Percentiles rank a stretch among this genome's conserved stretches.
Conservation (phyloP, 495 filamentous ascomycete species). For the Penicillium canescens region DNA sequence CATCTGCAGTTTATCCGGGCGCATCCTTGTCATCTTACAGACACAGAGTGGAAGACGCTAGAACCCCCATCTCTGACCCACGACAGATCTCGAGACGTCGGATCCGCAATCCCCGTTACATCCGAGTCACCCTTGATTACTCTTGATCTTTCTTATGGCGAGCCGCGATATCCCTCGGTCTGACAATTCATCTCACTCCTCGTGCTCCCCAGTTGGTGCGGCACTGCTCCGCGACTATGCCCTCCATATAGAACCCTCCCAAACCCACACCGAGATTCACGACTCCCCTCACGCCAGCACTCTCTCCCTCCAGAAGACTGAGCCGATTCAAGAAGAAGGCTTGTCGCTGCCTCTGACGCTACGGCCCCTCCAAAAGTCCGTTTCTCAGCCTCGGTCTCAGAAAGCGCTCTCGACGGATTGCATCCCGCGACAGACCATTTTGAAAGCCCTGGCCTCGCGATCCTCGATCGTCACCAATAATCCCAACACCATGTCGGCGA, state of each 20-base stretch:
- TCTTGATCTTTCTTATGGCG: conserved; percentile 18
- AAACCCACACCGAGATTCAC: conserved; percentile 35
- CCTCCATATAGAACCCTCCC: conserved; percentile 40
- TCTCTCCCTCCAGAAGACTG: conserved; percentile 20
- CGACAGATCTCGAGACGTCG: conserved; percentile 12
- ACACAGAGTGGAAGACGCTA: conserved; percentile 18
- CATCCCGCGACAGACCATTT: conserved; percentile 80
- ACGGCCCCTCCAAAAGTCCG: conserved; percentile 41
- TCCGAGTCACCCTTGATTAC: conserved; percentile 27
- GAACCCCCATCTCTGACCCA: conserved; percentile 10
- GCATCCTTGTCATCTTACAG: neutral
- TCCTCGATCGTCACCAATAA: conserved; percentile 57
- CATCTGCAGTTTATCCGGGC: conserved; percentile 7
- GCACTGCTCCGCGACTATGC: conserved; percentile 49
- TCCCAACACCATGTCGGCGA: conserved; percentile 47
- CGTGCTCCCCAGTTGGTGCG: conserved; percentile 16
- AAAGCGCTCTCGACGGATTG: conserved; percentile 68
- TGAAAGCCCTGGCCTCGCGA: conserved; percentile 82
- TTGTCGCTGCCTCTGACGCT: conserved; percentile 35
- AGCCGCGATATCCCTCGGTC: conserved; percentile 21
- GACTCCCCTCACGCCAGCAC: conserved; percentile 14
- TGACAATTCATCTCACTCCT: conserved; percentile 16
- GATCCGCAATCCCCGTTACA: conserved; percentile 35
- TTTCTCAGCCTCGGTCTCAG: conserved; percentile 51
- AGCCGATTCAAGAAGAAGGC: conserved; percentile 33